Conservation (phyloP, 139 green algal genomes). For the Ettlia oleoabundans region DNA sequence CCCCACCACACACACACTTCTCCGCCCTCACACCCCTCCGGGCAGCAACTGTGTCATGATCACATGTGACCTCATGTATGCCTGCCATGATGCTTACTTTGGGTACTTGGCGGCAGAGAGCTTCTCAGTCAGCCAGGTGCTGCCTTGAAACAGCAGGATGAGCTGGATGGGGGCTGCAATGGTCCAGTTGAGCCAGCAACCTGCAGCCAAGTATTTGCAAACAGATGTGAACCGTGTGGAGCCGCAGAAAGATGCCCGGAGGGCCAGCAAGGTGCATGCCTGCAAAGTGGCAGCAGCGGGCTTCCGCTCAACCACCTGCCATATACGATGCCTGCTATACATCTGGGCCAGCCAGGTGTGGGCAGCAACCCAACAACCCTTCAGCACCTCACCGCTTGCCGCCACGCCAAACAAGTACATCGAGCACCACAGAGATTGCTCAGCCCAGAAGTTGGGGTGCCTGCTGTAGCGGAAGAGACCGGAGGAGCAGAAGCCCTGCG, state of each 20-base stretch:
- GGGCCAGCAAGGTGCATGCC: neutral
- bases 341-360: too few species aligned
- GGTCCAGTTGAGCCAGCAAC: slow-evolving; percentile 41
- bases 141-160: slow-evolving; percentile 24
- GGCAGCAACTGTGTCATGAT: too few species aligned
- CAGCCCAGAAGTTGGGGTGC: slow-evolving; percentile 47
- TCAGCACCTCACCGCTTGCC: slow-evolving; percentile 25
- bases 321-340: too few species aligned
- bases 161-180: neutral
- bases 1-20: too few species aligned
- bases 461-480: slow-evolving; percentile 39
- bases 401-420: slow-evolving; percentile 45
- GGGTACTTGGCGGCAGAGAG: slow-evolving; percentile 45
- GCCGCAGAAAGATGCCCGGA: neutral
- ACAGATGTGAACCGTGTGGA: neutral
- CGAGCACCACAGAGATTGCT: slow-evolving; percentile 45
- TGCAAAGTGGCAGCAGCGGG: neutral
- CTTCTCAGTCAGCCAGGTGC: slow-evolving; percentile 42
- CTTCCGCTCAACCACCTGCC: too few species aligned
- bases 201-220: neutral
- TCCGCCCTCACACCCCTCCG: too few species aligned
- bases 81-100: too few species aligned
- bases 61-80: too few species aligned
- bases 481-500: slow-evolving; percentile 33
- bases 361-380: too few species aligned